phyloP scores from a whole-genome alignment of 805 yeast species.

The Cyberlindnera amylophila region DNA sequence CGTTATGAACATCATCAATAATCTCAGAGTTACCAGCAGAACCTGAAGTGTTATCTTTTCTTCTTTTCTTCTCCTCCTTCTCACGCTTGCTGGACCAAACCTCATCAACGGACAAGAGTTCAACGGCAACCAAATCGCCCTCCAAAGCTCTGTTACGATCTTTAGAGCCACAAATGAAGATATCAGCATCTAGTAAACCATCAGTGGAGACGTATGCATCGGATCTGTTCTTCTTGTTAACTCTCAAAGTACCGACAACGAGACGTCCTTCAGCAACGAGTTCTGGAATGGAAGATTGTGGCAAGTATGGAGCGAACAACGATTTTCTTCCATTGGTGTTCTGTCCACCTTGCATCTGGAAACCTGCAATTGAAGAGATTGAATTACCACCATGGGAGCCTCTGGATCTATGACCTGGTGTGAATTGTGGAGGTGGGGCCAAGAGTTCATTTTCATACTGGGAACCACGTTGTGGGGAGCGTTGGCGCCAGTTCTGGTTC shows the following conservation, averaged over 20 bases:
- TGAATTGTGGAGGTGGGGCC: slow-evolving; percentile 28
- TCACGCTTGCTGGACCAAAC: slow-evolving; percentile 97
- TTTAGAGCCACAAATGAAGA: slow-evolving; percentile 96
- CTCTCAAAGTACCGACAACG: slow-evolving; percentile 89
- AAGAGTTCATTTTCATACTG: slow-evolving; percentile 24
- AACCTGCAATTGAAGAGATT: slow-evolving; percentile 29
- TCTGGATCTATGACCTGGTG: slow-evolving; percentile 77
- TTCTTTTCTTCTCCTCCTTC: slow-evolving; percentile 93
- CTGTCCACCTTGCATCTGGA: slow-evolving; percentile 26
- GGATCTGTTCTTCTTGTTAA: slow-evolving; percentile 92
- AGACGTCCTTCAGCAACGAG: slow-evolving; percentile 84
- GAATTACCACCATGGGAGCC: slow-evolving; percentile 68
- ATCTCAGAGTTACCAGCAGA: slow-evolving; percentile 39
- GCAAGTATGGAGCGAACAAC: slow-evolving; percentile 91
- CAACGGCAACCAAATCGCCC: slow-evolving; percentile 95
- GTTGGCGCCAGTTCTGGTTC: slow-evolving; percentile 62
- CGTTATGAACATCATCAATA: slow-evolving; percentile 73
- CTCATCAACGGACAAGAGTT: slow-evolving; percentile 89
- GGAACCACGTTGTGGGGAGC: slow-evolving; percentile 33
- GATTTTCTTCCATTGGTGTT: slow-evolving; percentile 53
- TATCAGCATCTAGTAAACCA: slow-evolving; percentile 92
- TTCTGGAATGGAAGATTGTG: slow-evolving; percentile 89
- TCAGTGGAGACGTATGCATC: slow-evolving; percentile 99
- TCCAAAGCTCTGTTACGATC: slow-evolving; percentile 97
- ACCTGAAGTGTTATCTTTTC: slow-evolving; percentile 51